Evolutionary conservation across 208 protist genomes (phyloP).

Genomic region (Wallacemonas sp.): DNA sequence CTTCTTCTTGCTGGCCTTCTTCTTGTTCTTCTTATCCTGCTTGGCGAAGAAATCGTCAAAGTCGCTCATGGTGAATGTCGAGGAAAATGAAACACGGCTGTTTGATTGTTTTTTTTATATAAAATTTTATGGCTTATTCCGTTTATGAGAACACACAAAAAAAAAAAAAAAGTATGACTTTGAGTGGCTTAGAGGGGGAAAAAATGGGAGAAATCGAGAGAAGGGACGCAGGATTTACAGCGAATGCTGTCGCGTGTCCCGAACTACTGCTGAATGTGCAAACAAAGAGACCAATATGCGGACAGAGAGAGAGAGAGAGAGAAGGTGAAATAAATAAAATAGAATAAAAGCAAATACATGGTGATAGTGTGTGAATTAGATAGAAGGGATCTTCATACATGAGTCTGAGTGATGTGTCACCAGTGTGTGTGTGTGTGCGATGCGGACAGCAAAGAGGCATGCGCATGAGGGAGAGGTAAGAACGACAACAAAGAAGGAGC

Average conservation of each 20-base stretch:
- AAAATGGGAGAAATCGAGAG: no score
- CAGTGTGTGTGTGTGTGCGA: no score
- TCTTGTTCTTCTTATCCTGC: slow-evolving; percentile 61
- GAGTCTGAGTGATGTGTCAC: no score
- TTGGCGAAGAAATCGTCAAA: slow-evolving; percentile 70
- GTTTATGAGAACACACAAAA: slow-evolving; percentile 19
- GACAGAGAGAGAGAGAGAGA: slow-evolving; percentile 3
- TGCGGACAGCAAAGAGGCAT: no score
- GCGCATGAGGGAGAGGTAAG: no score
- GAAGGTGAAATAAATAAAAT: background rate
- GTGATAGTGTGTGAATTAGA: no score
- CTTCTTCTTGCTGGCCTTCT: slow-evolving; percentile 64
- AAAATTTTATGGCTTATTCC: slow-evolving; percentile 13
- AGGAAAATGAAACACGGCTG: background rate
- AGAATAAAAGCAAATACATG: background rate
- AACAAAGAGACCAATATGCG: background rate
- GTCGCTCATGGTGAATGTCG: slow-evolving; percentile 32
- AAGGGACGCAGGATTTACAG: no score
- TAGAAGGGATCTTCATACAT: no score
- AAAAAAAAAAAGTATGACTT: background rate
- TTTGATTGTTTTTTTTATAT: slow-evolving; percentile 15
- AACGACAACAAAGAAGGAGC: no score
- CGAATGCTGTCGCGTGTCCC: no score
- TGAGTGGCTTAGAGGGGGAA: background rate
- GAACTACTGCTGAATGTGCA: no score